Base-by-base conservation (phyloP, 139 green algal genomes). In the Trebouxia sp. region DNA sequence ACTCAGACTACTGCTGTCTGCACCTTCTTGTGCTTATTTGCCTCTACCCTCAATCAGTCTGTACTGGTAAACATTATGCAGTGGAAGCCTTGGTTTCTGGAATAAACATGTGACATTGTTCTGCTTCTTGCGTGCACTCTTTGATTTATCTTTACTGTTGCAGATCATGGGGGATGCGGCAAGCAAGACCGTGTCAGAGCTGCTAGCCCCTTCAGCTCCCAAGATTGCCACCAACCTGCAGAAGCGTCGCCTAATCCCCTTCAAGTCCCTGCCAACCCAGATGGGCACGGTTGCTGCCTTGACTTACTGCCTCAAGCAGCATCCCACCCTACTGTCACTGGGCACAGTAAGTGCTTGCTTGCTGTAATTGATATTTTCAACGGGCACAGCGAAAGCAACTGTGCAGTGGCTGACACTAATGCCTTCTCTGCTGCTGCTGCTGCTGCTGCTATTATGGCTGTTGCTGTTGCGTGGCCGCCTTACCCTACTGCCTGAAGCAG, bases 201-300 rank as follows among this genome's bases (percentile, higher is more conserved):
- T 90, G 53, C 66, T 72, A 35, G 62, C 62, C 62, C 43, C 62
- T 26, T 75, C 28, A 72, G 22, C 84, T 72, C 62, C 62, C 35
- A 72, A 72, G 35, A 72, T 89, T 66, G 76, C 55, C 39, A 84
- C 83, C 15, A 75, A 81, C 14, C 66, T 94, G 41, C 55, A 81
- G 35, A 80, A 87, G 26, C 79, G 91, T 0, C 84, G 87, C 12
- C 78, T 96, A 24, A 85, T 93, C 38, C 92, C 92, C 1, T 75
- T 94, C 26, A 84, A 83, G 50, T 83, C 78, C 66, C 80, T 88
- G 35, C 24, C 77, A 11, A 47, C 51, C 0, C 90, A 93, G 87
- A 88, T 89, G 22, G 84, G 87, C 67, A 85, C 80, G 20, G 83
- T 90, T 11, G 80, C 80, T 24, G 70, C 80, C 14, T 24, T 91